phyloP scores from a whole-genome alignment of 768 basidiomycete genomes.

The Porphyrellus cyaneotinctus region DNA sequence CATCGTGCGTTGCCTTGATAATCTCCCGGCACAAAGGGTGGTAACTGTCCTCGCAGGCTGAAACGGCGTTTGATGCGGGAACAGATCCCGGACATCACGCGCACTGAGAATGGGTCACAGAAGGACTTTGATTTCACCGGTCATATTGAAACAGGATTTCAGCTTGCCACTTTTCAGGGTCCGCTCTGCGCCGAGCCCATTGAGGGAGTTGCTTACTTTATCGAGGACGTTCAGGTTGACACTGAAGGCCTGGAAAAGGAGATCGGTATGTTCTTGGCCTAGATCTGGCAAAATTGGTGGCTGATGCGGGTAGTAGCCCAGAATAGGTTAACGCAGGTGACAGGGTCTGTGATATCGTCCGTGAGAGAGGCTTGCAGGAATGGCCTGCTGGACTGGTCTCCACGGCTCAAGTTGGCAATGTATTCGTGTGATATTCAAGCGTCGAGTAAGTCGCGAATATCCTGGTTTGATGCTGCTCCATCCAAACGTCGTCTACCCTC shows the following conservation, averaged over 20 bases:
- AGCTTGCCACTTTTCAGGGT: conserved; percentile 90
- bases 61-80: conserved; percentile 43
- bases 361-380: conserved; percentile 87
- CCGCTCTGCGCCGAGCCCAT: conserved; percentile 95
- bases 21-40: conserved; percentile 4
- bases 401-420: conserved; percentile 95
- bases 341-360: conserved; percentile 86
- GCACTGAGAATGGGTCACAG: conserved; percentile 33
- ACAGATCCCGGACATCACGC: conserved; percentile 31
- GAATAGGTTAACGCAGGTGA: conserved; percentile 77
- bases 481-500: conserved; percentile 1
- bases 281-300: conserved; percentile 3
- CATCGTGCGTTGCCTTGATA: conserved; percentile 49
- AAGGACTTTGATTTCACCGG: conserved; percentile 63
- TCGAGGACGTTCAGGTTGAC: conserved; percentile 72
- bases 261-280: conserved; percentile 45
- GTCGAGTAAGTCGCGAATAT: conserved; percentile 61
- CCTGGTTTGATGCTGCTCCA: conserved; percentile 9
- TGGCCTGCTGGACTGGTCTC: conserved; percentile 95
- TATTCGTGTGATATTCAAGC: conserved; percentile 98
- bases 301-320: conserved; percentile 50
- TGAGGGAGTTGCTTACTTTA: conserved; percentile 87
- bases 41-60: conserved; percentile 38
- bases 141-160: conserved; percentile 89
- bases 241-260: conserved; percentile 56